Base-by-base conservation (phyloP, 2,329 filamentous ascomycete genomes). In the Podosphaera leucotricha region DNA sequence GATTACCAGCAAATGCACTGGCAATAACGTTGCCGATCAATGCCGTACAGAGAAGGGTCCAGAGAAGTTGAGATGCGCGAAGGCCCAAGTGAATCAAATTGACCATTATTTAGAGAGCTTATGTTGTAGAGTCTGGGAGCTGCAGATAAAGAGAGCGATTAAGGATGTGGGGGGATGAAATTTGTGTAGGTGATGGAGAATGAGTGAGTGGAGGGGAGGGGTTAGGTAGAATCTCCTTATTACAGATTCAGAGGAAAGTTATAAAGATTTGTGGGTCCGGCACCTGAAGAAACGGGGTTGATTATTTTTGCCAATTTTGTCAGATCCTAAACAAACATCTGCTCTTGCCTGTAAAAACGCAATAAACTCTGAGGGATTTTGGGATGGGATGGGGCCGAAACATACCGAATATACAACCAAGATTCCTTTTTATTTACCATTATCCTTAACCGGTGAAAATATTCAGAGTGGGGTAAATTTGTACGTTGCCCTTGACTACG, bases 1-100 rank as follows among this genome's bases (percentile, higher is more conserved):
- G 64, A 1, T 80, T 67, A 8, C 68, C 65, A 0, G 72, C 71
- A 40, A 80, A 71, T 0, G 74, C 75, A 49, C 78, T 70, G 0
- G 49, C 51, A 35, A 60, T 57, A 1, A 54, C 56, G 35, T 57
- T 55, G 15, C 55, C 56, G 22, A 60, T 46, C 26, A 60, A 44
- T 6, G 56, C 52, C 15, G 52, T 53, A 19, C 51, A 48, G 21
- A 60, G 49, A 4, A 59, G 44, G n/a, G 50, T 52, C 46, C 46
- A 55, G 39, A 60, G 2, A 44, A 60, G 53, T 21, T 55, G 50
- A 7, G 49, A 40, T 3, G 18, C 43, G 15, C 57, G 50, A n/a
- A 58, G 47, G 8, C 28, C 28, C 4, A 33, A 11, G 15, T 33
- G 28, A 33, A 33, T 33, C 28, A 33, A 33, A 33, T 33, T 33